Evolutionary conservation across 805 yeast species (phyloP), one percentile per base, ranked within the genome.

Genomic region (Isabelozyma rhagii): DNA sequence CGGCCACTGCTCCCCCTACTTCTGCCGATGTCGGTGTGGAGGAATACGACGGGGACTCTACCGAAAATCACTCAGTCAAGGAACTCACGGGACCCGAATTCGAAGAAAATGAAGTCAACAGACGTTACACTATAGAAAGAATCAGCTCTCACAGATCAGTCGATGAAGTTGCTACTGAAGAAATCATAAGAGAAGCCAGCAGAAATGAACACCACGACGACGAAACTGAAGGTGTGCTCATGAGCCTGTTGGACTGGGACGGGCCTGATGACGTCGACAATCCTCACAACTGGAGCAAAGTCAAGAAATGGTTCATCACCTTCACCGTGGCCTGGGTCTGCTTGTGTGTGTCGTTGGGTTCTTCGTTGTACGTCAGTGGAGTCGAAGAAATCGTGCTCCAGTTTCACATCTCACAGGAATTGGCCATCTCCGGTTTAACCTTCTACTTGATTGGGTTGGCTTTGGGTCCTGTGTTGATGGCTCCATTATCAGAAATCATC

Each of bases 381-480:
- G 77, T 85, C 1, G 78, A 81, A 2, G 84, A 81, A 52, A 64
- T 87, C 59, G 64, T 69, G 58, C 50, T 48, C 0, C 62, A 71
- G 51, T 79, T 85, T 63, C 70, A 73, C n/a, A 75, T 78, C 10
- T 80, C 84, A 9, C 79, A 83, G 62, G 84, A 84, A 40, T 71
- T 87, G 51, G 84, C 81, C 10, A 60, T 87, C 31, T 68, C 87
- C 1, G 94, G 94, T 9, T 74, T 87, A 55, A 82, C 91, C 0
- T 79, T 87, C 53, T 87, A 86, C 60, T 63, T 86, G 48, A 50
- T 87, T 27, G 93, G 93, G n/a, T 72, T 87, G 46, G 85, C 90
- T 0, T 69, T 78, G 52, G 89, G 89, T 10, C 90, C 91, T 0
- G 81, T 83, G 7, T 55, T 86, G 45, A 84, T 87, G 10, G 90